Base-by-base conservation (phyloP, 1,139 yeast genomes). In the Nakaseomyces delphensis region DNA sequence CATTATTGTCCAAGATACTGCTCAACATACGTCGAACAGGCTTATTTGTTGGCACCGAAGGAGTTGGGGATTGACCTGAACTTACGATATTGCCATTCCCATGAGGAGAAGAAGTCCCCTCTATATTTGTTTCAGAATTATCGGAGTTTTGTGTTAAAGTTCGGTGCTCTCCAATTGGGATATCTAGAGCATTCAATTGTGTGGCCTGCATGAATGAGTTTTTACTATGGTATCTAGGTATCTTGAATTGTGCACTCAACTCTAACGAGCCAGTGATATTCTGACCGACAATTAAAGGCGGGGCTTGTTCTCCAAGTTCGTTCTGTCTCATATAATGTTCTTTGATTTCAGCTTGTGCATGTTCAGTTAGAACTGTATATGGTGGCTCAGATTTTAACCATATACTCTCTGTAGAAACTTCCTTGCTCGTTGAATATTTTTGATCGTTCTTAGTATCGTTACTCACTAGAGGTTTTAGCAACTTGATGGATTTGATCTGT, bases 211-310 rank as follows among this genome's bases (percentile, higher is more conserved):
- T 46, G 27, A 55, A 53, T 13, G 64, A 56, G 18, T 52, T 51
- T 33, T 65, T 66, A 39, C 55, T 54, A 42, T 63, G 66, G 41
- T 66, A 66, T 45, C 60, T 64, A 2, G 70, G 70, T 3, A 63
- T 45, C 30, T 60, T 54, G 32, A 60, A 57, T 25, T 60, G 56
- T 1, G 63, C 50, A 18, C 66, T 62, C 10, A 66, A 43, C 40
- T 66, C 69, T 14, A 66, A 40, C 1, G 68, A 60, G 3, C 69
- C 69, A 15, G 52, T 54, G 4, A 66, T 65, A 33, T 60, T 65
- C 48, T 66, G 69, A 2, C 69, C 69, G 2, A 69, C 65, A 8
- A 66, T 50, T 1, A 62, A 55, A 10, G 57, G 44, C 8, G 47
- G 44, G 8, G 47, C 44, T 39, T 52, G 59, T 37, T 57, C 54